Conservation (phyloP, 2,329 filamentous ascomycete species). For the Tolypocladium guangdongense region DNA sequence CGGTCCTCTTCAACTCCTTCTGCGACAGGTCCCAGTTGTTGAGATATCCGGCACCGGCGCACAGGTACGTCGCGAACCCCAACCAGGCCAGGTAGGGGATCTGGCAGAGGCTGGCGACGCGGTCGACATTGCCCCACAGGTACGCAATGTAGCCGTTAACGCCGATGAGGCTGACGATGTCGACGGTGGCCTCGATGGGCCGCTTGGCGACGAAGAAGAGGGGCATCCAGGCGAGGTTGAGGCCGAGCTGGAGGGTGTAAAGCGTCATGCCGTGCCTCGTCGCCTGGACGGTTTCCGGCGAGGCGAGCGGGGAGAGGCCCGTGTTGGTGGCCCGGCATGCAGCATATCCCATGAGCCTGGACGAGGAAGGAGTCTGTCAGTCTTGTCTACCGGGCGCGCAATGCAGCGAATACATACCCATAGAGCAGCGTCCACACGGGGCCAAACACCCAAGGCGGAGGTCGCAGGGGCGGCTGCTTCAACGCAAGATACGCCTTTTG, state of each 20-base stretch:
- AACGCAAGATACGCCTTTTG: constrained; percentile 53
- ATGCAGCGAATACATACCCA: constrained; percentile 24
- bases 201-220: constrained; percentile 75
- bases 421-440: constrained; percentile 59
- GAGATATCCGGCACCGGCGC: constrained; percentile 54
- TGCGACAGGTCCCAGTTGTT: constrained; percentile 54
- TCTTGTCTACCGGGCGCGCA: not conserved
- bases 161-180: constrained; percentile 64
- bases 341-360: constrained; percentile 71
- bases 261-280: constrained; percentile 63
- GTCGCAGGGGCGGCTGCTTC: constrained; percentile 55
- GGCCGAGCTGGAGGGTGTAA: constrained; percentile 73
- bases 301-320: constrained; percentile 47
- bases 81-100: constrained; percentile 81
- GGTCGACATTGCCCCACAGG: constrained; percentile 65
- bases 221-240: constrained; percentile 87
- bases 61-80: constrained; percentile 78
- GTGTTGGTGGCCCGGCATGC: constrained; percentile 64
- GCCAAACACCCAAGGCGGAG: constrained; percentile 51
- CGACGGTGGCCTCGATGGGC: constrained; percentile 62
- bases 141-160: constrained; percentile 64
- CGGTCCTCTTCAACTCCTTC: constrained; percentile 13
- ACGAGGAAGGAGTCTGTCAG: not conserved
- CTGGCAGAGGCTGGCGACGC: constrained; percentile 60
- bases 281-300: constrained; percentile 41